Percentiles rank a stretch among this genome's conserved stretches.
Evolutionary conservation across 2,329 filamentous ascomycete species (phyloP).

Genomic region (Zymoseptoria ardabiliae): DNA sequence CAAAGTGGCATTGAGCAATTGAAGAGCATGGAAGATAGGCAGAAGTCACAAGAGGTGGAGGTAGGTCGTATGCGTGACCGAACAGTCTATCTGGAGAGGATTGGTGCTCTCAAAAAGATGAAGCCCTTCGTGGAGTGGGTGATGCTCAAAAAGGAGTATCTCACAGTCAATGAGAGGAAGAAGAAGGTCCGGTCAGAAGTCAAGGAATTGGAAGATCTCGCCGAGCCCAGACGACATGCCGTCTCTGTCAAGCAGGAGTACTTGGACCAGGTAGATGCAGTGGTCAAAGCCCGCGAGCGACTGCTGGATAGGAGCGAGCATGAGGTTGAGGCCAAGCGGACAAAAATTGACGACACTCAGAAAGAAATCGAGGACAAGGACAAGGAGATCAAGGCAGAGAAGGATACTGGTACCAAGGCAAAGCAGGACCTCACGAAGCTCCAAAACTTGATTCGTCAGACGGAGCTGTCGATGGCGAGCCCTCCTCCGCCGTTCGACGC

Average conservation of each 20-base stretch:
- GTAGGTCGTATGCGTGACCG: constrained; percentile 77
- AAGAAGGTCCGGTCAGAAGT: constrained; percentile 52
- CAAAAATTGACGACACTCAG: constrained; percentile 32
- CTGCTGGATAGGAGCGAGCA: constrained; percentile 50
- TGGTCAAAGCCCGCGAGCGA: constrained; percentile 49
- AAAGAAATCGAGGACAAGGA: constrained; percentile 29
- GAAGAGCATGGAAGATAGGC: constrained; percentile 61
- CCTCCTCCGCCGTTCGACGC: constrained; percentile 63
- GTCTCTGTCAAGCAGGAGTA: constrained; percentile 67
- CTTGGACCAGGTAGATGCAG: constrained; percentile 47
- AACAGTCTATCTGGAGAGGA: constrained; percentile 56
- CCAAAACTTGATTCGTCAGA: constrained; percentile 48
- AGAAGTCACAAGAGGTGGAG: constrained; percentile 67
- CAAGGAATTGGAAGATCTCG: constrained; percentile 50
- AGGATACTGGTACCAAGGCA: constrained; percentile 35
- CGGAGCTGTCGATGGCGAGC: constrained; percentile 57
- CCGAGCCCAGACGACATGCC: constrained; percentile 62
- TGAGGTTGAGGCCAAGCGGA: constrained; percentile 35
- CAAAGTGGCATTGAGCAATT: constrained; percentile 57
- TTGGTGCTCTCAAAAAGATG: constrained; percentile 58
- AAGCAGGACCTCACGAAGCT: constrained; percentile 24
- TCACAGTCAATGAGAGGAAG: constrained; percentile 49
- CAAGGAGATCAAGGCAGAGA: constrained; percentile 34
- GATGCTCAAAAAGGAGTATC: constrained; percentile 43
- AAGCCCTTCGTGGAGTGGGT: constrained; percentile 61